These are phyloP conservation scores for Scedosporium aurantiacum DNA, from an alignment of 2,329 filamentous ascomycete species.

Conservation along the genomic window DNA sequence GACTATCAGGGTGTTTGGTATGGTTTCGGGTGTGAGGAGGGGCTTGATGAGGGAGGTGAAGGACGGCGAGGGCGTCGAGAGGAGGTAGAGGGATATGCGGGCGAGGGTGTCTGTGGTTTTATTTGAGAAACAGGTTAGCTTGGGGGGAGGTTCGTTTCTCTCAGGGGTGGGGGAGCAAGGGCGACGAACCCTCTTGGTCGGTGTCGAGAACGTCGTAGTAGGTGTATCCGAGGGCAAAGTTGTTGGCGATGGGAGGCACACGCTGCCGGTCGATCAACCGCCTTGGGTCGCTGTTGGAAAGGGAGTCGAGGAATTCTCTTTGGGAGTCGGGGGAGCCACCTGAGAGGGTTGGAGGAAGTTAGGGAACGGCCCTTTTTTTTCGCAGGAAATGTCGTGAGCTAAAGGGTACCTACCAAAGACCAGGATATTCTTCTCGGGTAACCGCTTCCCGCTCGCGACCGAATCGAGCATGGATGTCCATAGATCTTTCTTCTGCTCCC, in stretches of 20 bases:
- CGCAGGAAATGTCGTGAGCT: neutral
- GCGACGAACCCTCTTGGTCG: slow-evolving; percentile 67
- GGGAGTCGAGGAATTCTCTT: slow-evolving; percentile 65
- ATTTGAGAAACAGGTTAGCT: neutral
- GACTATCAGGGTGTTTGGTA: slow-evolving; percentile 78
- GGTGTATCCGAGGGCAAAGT: slow-evolving; percentile 86
- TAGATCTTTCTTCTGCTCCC: slow-evolving; percentile 74
- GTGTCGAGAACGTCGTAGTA: slow-evolving; percentile 91
- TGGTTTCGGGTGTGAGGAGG: slow-evolving; percentile 70
- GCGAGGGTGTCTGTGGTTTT: slow-evolving; percentile 81
- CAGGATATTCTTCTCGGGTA: slow-evolving; percentile 85
- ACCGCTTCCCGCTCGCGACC: slow-evolving; percentile 77
- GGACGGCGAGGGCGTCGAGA: slow-evolving; percentile 72
- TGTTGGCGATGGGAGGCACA: slow-evolving; percentile 74
- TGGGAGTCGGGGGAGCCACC: slow-evolving; percentile 76
- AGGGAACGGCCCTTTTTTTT: slow-evolving; percentile 1
- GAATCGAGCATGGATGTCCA: slow-evolving; percentile 91
- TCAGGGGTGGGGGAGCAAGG: neutral
- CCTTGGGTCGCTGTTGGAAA: slow-evolving; percentile 43
- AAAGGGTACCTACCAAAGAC: slow-evolving; percentile 55
- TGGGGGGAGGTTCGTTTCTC: neutral
- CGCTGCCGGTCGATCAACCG: slow-evolving; percentile 46
- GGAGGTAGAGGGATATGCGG: slow-evolving; percentile 77
- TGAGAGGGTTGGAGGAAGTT: slow-evolving; percentile 21
- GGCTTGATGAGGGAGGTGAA: slow-evolving; percentile 77